These are phyloP conservation scores for Chalciporus piperatus DNA, from an alignment of 768 basidiomycete genomes.

Conservation along the genomic window DNA sequence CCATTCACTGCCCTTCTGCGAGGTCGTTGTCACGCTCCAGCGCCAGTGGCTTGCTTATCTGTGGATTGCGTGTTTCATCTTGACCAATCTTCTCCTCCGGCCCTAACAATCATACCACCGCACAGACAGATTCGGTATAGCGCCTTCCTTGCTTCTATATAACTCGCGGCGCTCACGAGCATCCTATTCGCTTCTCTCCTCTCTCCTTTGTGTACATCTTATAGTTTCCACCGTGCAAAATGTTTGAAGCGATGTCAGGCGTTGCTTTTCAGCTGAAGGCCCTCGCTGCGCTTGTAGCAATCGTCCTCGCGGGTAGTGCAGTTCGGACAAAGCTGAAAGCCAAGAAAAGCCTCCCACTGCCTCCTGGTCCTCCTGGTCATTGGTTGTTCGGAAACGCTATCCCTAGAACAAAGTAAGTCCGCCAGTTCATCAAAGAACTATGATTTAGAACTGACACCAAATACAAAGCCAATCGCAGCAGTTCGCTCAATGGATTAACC, in stretches of 20 bases:
- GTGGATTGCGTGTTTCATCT: no score
- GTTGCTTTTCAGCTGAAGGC: slow-evolving; percentile 13
- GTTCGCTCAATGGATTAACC: slow-evolving; percentile 57
- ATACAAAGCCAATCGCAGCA: slow-evolving; percentile 30
- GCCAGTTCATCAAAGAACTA: background rate
- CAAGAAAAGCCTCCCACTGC: slow-evolving; percentile 22
- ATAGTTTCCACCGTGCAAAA: background rate
- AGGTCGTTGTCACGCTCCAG: background rate
- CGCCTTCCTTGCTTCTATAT: slow-evolving; percentile 11
- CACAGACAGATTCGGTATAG: background rate
- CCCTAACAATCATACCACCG: background rate
- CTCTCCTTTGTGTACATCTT: background rate
- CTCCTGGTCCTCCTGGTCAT: slow-evolving; percentile 32
- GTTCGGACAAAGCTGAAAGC: slow-evolving; percentile 9
- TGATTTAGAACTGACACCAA: background rate
- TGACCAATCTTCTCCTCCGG: background rate
- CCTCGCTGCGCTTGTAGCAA: slow-evolving; percentile 15
- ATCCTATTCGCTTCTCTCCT: background rate
- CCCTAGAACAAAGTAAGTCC: slow-evolving; percentile 26
- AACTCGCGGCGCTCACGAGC: background rate
- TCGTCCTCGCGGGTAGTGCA: slow-evolving; percentile 13
- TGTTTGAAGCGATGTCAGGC: slow-evolving; percentile 10
- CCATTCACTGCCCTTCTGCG: background rate
- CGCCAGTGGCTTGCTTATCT: no score
- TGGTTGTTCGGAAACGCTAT: slow-evolving; percentile 33